Base-by-base conservation (phyloP, 2,329 filamentous ascomycete genomes). In the Harringtonia aguacate region DNA sequence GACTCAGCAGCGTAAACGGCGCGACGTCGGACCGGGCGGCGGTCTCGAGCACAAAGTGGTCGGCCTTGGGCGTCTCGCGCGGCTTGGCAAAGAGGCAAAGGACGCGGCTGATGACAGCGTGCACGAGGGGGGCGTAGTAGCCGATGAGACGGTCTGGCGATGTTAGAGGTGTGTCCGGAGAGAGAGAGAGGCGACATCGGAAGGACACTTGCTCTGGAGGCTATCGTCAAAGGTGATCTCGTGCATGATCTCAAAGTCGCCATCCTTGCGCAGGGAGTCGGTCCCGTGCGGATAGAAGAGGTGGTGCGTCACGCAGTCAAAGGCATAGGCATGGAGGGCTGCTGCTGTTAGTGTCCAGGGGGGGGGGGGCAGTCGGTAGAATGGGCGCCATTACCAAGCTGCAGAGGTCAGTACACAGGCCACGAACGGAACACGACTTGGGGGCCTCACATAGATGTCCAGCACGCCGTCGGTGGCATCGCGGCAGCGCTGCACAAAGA, bases 181-280 rank as follows among this genome's bases (percentile, higher is more conserved):
- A 21, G 36, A n/a, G 13, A 39, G 39, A 39, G 49, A 5, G 52
- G 24, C 20, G 12, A 38, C 38, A 39, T 49, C 5, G 52, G 24
- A 22, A 9, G 33, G 15, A 14, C 3, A 61, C 72, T 54, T 53
- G 82, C 79, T 79, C 55, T 80, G 75, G 9, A 84, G 62, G 53
- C 78, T 84, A 51, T 81, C 71, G 48, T 84, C 79, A 47, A 79
- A 78, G 0, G 79, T 77, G 3, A 84, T 68, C 53, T 85, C 77
- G 45, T 76, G 70, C 80, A 85, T 83, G 58, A 85, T 73, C 14
- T 72, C 67, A 48, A 77, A 72, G 44, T 84, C 77, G n/a, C 68
- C 56, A 28, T 62, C 52, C 17, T 68, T 61, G 27, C 70, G 64
- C 2, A 84, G 65, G 9, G 79, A 81, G 47, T 79, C 66, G 2